A percentile compares a stretch with the other conserved stretches of the same genome.
Conservation (phyloP, 345 rosid genomes). For the Arabis hirsuta region DNA sequence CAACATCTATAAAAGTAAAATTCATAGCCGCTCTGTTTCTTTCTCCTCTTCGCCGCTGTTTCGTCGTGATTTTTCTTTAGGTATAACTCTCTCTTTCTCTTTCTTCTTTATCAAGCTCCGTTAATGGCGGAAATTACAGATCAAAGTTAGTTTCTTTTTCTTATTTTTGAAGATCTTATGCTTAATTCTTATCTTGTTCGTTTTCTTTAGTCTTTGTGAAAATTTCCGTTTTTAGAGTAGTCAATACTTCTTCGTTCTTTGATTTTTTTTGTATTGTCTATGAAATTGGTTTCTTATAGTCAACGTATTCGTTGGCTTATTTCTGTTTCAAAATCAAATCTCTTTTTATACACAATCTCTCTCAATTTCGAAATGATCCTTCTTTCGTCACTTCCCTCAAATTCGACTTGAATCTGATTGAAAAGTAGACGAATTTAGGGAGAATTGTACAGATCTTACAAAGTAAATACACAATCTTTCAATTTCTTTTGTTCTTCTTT, state of each 20-base stretch:
- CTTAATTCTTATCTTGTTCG: slow-evolving; percentile 14
- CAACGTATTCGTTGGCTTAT: slow-evolving; percentile 32
- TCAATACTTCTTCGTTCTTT: slow-evolving; percentile 24
- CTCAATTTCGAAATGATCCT: slow-evolving; percentile 13
- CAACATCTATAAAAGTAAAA: slow-evolving; percentile 15
- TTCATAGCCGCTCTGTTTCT: slow-evolving; percentile 29
- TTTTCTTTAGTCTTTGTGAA: slow-evolving; percentile 1
- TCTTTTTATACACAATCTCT: slow-evolving; percentile 29
- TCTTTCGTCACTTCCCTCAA: slow-evolving; percentile 2
- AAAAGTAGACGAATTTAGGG: slow-evolving; percentile 2
- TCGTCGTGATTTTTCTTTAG: slow-evolving; percentile 4
- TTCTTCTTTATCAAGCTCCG: slow-evolving; percentile 14
- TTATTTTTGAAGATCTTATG: slow-evolving; percentile 21
- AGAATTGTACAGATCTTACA: slow-evolving; percentile 15
- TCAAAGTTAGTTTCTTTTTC: not conserved
- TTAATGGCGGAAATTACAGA: slow-evolving; percentile 31
- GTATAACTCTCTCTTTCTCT: slow-evolving; percentile 3
- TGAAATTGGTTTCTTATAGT: slow-evolving; percentile 33
- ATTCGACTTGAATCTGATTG: not conserved
- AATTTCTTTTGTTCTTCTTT: not conserved
- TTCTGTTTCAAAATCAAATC: slow-evolving; percentile 26
- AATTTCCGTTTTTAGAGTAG: slow-evolving; percentile 20
- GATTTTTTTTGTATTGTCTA: not conserved
- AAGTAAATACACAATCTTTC: not conserved
- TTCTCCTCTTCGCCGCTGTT: slow-evolving; percentile 12